Conservation (phyloP, 306 rosid species). For the Ammopiptanthus mongolicus region DNA sequence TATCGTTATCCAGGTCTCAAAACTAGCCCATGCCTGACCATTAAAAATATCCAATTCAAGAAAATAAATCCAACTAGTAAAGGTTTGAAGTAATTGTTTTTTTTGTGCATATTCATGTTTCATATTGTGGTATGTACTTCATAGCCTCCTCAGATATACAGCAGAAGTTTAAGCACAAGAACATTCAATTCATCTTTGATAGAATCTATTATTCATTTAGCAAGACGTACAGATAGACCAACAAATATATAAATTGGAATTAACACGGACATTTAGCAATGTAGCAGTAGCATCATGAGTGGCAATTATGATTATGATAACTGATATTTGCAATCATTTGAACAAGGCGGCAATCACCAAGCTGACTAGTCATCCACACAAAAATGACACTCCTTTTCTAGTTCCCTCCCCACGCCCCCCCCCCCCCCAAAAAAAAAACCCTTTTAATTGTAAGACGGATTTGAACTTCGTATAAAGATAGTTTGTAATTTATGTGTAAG, state of each 20-base stretch:
- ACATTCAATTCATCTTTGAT: neutral
- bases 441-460: neutral
- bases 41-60: neutral
- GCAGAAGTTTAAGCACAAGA: neutral
- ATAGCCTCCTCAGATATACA: neutral
- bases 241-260: neutral
- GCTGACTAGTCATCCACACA: neutral
- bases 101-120: neutral
- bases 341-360: neutral
- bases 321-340: neutral
- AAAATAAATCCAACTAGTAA: neutral
- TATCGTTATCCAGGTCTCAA: neutral
- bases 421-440: too few species aligned
- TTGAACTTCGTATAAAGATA: neutral
- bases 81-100: neutral
- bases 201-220: neutral
- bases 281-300: neutral
- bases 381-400: too few species aligned
- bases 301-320: neutral
- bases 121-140: neutral
- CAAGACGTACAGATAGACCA: neutral
- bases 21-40: neutral
- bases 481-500: neutral
- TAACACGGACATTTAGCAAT: neutral
- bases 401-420: too few species aligned